Conservation (phyloP, 805 yeast species). For the Yarrowia yakushimensis region DNA sequence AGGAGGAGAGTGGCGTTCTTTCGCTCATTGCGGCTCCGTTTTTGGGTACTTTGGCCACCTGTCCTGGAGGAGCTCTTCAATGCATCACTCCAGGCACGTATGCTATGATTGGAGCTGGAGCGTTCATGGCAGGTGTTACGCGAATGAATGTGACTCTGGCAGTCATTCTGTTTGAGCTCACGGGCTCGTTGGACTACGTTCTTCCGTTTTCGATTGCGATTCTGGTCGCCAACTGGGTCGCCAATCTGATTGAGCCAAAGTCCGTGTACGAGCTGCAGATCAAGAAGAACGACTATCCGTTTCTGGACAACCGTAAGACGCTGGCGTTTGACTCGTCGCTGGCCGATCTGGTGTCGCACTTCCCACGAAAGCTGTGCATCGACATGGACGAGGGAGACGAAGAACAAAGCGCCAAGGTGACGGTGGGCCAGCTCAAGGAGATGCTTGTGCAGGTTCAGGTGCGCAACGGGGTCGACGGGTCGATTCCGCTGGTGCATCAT, state of each 20-base stretch:
- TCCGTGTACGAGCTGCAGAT: slow-evolving; percentile 51
- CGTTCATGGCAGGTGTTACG: slow-evolving; percentile 91
- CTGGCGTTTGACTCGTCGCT: slow-evolving; percentile 41
- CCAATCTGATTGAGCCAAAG: slow-evolving; percentile 48
- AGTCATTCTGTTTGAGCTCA: slow-evolving; percentile 77
- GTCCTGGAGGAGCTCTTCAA: slow-evolving; percentile 18
- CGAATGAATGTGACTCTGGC: slow-evolving; percentile 90
- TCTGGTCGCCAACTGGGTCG: slow-evolving; percentile 57
- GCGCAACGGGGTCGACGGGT: slow-evolving; percentile 49
- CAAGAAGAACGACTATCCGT: slow-evolving; percentile 50
- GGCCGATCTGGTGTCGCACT: slow-evolving; percentile 41
- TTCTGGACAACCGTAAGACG: slow-evolving; percentile 44
- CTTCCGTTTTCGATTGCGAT: slow-evolving; percentile 55
- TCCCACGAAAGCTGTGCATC: slow-evolving; percentile 35
- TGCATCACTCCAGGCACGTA: slow-evolving; percentile 85
- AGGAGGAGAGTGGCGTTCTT: not conserved
- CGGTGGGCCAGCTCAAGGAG: slow-evolving; percentile 38
- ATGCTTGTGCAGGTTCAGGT: slow-evolving; percentile 43
- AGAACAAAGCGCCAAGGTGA: slow-evolving; percentile 34
- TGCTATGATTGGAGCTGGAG: slow-evolving; percentile 95
- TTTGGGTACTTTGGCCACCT: not conserved
- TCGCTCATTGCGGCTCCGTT: not conserved
- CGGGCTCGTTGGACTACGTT: slow-evolving; percentile 55
- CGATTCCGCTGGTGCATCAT: slow-evolving; percentile 47
- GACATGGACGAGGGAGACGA: slow-evolving; percentile 40